Percentiles rank a stretch among this genome's conserved stretches.
These are phyloP conservation scores for Candida piceae DNA, from an alignment of 805 yeast genomes.

Conservation along the genomic window DNA sequence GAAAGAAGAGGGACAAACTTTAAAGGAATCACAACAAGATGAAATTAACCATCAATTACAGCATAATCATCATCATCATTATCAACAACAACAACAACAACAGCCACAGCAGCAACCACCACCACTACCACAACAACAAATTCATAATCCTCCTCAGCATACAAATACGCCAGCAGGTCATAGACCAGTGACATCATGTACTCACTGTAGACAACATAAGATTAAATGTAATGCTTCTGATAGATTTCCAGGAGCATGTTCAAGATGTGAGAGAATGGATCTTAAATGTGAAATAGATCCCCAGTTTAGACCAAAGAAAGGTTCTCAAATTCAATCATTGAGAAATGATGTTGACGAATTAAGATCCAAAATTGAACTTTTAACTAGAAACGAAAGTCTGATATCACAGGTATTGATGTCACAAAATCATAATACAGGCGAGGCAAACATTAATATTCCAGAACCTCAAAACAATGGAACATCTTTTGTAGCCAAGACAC, in stretches of 20 bases:
- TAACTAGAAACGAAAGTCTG: conserved; percentile 60
- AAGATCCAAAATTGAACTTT: conserved; percentile 62
- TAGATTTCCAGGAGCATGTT: conserved; percentile 75
- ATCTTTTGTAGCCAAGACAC: conserved; percentile 34
- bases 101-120: background rate
- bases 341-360: conserved; percentile 82
- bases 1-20: conserved; percentile 4
- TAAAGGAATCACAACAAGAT: too few relatives aligned
- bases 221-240: conserved; percentile 90
- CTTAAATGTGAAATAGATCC: conserved; percentile 87
- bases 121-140: background rate
- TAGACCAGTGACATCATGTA: conserved; percentile 88
- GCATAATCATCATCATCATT: too few relatives aligned
- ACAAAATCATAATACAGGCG: conserved; percentile 21
- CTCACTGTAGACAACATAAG: conserved; percentile 92
- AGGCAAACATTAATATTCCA: background rate
- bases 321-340: conserved; percentile 79
- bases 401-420: conserved; percentile 66
- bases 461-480: conserved; percentile 1
- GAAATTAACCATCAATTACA: too few relatives aligned
- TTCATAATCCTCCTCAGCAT: conserved; percentile 1
- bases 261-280: conserved; percentile 75
- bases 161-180: conserved; percentile 44
- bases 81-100: background rate
- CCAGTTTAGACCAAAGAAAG: conserved; percentile 84